phyloP scores from a whole-genome alignment of 2,329 filamentous ascomycete genomes.

The Penicillium sp. region DNA sequence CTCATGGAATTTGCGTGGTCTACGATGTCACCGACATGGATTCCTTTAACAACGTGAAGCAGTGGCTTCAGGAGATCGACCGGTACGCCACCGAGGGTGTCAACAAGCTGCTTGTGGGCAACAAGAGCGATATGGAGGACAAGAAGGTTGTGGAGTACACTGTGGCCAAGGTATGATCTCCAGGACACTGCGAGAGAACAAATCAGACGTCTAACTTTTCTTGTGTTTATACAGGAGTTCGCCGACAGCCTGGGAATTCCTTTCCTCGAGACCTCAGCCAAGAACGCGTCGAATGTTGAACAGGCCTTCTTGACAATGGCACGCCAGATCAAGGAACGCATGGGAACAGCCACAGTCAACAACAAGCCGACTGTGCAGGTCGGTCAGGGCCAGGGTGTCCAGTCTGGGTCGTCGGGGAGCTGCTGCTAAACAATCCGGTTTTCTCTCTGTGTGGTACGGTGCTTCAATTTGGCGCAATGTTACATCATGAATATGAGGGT shows the following conservation, averaged over 20 bases:
- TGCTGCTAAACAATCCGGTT: constrained; percentile 69
- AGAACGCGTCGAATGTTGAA: constrained; percentile 99
- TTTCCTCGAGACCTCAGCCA: constrained; percentile 98
- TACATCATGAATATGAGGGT: constrained; percentile 22
- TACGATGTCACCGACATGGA: constrained; percentile 99
- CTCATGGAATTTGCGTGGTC: constrained; percentile 98
- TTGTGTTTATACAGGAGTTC: constrained; percentile 68
- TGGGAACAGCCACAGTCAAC: constrained; percentile 96
- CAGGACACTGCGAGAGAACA: neutral
- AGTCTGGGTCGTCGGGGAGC: constrained; percentile 75
- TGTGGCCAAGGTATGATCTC: constrained; percentile 82
- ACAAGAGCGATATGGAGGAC: constrained; percentile 99
- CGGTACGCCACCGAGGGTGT: constrained; percentile 98
- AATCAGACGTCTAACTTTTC: constrained; percentile 9
- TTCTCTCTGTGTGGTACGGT: constrained; percentile 17
- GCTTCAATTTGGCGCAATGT: constrained; percentile 27
- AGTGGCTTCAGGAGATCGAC: constrained; percentile 99
- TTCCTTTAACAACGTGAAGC: constrained; percentile 99
- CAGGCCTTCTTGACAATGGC: constrained; percentile 99
- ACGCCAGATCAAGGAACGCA: constrained; percentile 99
- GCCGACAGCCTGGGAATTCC: constrained; percentile 97
- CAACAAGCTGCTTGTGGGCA: constrained; percentile 98
- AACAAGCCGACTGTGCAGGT: constrained; percentile 98
- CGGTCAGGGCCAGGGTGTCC: constrained; percentile 88
- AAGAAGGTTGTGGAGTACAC: constrained; percentile 99